These are phyloP conservation scores for Nannochloris sp. DNA, from an alignment of 139 green algal genomes.

Conservation along the genomic window DNA sequence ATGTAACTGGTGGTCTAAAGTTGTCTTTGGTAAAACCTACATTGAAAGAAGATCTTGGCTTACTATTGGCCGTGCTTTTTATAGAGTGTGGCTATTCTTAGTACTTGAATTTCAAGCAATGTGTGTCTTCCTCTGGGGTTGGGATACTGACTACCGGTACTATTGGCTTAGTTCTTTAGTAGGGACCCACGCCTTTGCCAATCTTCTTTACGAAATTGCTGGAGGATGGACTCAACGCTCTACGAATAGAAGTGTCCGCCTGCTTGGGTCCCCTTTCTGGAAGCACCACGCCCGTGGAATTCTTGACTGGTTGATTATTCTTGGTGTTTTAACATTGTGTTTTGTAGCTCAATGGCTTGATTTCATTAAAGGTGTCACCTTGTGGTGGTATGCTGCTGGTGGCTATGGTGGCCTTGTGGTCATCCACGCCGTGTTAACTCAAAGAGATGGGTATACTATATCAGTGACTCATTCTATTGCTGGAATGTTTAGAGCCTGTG, in stretches of 20 bases:
- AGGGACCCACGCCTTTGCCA: conserved; percentile 22
- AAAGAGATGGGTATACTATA: conserved; percentile 30
- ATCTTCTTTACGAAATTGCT: conserved; percentile 27
- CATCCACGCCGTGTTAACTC: conserved; percentile 25
- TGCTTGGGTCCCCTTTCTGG: conserved; percentile 34
- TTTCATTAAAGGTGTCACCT: conserved; percentile 5
- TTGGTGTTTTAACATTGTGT: conserved; percentile 23
- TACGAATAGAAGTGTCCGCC: conserved; percentile 15
- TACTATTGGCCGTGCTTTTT: conserved; percentile 44
- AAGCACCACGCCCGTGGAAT: conserved; percentile 19
- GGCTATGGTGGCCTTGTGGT: conserved; percentile 32
- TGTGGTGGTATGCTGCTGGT: conserved; percentile 27
- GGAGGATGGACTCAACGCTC: conserved; percentile 29
- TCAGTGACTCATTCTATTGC: conserved; percentile 25
- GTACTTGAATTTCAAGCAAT: conserved; percentile 53
- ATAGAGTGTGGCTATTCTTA: conserved; percentile 50
- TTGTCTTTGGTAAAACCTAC: conserved; percentile 56
- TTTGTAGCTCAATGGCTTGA: conserved; percentile 10
- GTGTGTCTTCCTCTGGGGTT: conserved; percentile 29
- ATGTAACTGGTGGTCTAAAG: background rate
- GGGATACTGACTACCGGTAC: conserved; percentile 15
- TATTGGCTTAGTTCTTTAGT: conserved; percentile 11
- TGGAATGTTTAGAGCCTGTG: conserved; percentile 11
- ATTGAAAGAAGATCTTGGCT: conserved; percentile 45
- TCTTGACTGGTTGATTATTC: conserved; percentile 34